Evolutionary conservation across 148 eudicot species (phyloP), one percentile per base, ranked within the genome.

Genomic region (Rhododendron kiyosumense): DNA sequence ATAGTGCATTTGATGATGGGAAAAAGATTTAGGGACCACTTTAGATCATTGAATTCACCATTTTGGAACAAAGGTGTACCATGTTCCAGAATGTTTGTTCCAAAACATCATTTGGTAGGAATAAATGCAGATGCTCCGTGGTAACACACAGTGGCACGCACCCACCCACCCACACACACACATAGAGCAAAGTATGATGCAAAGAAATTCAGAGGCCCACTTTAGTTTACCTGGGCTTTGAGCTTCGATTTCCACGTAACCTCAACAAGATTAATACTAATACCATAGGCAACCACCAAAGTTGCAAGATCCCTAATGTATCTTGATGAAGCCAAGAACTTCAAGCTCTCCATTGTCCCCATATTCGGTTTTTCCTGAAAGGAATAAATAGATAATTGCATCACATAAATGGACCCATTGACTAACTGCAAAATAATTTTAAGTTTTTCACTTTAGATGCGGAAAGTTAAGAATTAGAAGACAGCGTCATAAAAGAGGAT

Each of bases 241-340:
- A 97, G 99, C 94, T 97, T 97, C 18, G 99, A 95, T 89, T 97
- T 97, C 99, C 99, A 97, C 48, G 99, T 97, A 85, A 97, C 99
- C 92, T 97, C 99, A 15, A 97, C 99, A 57, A 97, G 98, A 88
- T 97, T 95, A 45, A 97, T 95, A 91, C 98, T 94, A 81, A 97
- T 95, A 87, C 99, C 99, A 67, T 97, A 97, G 51, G 99, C 99
- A 49, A 97, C 99, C 67, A 97, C 99, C 87, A 97, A 82, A 5
- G 96, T 94, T 34, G 98, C 99, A 78, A 97, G 96, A 93, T 97
- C 98, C 90, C 99, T 90, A 45, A 97, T 94, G 87, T 97, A 97
- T 65, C 81, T 89, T 20, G 95, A 95, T 1, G 98, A 95, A 46
- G 91, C 96, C 90, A 97, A 94, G 87, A 97, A 95, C 85, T 97